Evolutionary conservation across 2,329 filamentous ascomycete species (phyloP), one percentile per base, ranked within the genome.

Genomic region (Cryphonectria parasitica): DNA sequence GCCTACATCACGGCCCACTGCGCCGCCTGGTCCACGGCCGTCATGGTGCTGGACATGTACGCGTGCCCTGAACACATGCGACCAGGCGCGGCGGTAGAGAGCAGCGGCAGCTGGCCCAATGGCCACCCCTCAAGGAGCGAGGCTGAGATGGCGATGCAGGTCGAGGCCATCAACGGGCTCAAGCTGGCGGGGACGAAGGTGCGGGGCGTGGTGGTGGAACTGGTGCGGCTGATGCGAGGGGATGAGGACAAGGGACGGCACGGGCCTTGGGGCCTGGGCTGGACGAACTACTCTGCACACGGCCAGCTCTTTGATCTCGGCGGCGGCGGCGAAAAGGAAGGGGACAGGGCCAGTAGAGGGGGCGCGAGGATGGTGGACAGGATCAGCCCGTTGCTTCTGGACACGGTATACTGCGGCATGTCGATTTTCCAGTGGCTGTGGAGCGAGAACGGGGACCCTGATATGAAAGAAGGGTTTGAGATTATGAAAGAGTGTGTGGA

Each of bases 351-450:
- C 19, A 19, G 43, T 49, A 6, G 43, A 22, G 43, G 43, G 6
- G 43, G 25, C 34, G 31, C 67, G 6, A 74, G 75, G 7, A 71
- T 75, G 36, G 77, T 79, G 19, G 75, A 77, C 36, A 68, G 73
- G 17, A 66, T 81, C 5, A 80, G 78, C 69, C 80, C 80, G 5
- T 74, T 82, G 13, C 75, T 79, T 43, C 76, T 83, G 72, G 80
- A 82, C 72, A 74, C 76, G 13, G 52, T 82, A n/a, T 83, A 83
- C 69, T 75, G 75, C n/a, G 79, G 78, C 15, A 76, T 79, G 54
- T 73, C 77, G n/a, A 79, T 78, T 41, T 78, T 78, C 58, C 79
- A 79, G 13, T 82, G 81, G 81, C 68, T 80, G 49, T 78, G 78
- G 71, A 76, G 79, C 65, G 81, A 82, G 74, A 78, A 75, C 63